phyloP scores from a whole-genome alignment of 768 basidiomycete genomes.

The Leccinum imitatum region DNA sequence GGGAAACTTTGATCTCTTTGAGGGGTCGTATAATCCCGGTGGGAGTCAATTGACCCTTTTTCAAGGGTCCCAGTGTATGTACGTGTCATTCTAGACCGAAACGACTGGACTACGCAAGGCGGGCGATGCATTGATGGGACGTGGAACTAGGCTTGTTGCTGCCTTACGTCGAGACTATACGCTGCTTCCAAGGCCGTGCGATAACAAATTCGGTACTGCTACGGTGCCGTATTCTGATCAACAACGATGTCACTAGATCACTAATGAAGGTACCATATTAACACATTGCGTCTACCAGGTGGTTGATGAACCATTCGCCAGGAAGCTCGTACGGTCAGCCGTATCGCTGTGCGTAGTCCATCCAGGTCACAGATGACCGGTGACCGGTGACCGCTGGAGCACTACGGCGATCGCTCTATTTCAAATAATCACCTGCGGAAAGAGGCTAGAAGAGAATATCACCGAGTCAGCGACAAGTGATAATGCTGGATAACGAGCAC shows the following conservation, averaged over 20 bases:
- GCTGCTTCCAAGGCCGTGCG: no score
- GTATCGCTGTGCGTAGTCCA: background rate
- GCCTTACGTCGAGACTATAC: no score
- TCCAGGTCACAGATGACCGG: background rate
- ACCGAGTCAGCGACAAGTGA: no score
- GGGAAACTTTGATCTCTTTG: background rate
- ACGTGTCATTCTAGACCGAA: no score
- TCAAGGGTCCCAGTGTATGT: no score
- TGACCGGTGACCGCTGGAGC: background rate
- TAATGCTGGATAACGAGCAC: background rate
- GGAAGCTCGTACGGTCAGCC: background rate
- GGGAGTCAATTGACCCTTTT: no score
- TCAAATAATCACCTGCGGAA: background rate
- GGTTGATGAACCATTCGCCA: background rate
- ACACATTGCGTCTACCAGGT: background rate
- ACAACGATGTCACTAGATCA: background rate
- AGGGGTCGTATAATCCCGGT: background rate
- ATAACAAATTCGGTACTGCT: no score
- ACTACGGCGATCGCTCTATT: background rate
- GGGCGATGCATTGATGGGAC: no score
- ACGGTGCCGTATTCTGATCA: background rate
- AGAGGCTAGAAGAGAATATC: background rate
- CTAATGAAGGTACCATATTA: background rate
- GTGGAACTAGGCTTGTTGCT: no score
- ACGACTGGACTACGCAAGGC: no score